These are phyloP conservation scores for Linnemannia elongata DNA, from an alignment of 192 early-diverging fungal genomes.

Conservation along the genomic window DNA sequence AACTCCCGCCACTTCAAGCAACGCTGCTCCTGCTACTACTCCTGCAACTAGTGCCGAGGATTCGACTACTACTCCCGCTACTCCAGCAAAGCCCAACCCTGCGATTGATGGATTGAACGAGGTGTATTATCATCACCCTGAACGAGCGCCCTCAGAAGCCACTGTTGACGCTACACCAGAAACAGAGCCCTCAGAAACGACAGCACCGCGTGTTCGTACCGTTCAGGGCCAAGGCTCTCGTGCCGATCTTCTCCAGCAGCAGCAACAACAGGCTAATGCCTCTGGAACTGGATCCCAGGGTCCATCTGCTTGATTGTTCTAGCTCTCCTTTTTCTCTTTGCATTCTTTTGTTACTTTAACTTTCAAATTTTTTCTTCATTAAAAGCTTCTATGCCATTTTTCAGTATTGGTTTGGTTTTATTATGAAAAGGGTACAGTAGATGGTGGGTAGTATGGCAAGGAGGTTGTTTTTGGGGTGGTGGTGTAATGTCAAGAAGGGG, in stretches of 20 bases:
- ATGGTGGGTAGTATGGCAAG: neutral
- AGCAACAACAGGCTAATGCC: neutral
- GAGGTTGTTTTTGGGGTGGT: neutral
- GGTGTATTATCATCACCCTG: slow-evolving; percentile 65
- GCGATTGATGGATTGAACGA: slow-evolving; percentile 53
- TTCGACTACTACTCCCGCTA: neutral
- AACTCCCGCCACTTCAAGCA: neutral
- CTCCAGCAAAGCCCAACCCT: neutral
- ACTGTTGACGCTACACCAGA: neutral
- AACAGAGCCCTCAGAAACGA: neutral
- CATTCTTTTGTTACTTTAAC: neutral
- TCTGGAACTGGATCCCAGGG: neutral
- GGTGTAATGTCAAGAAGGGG: neutral
- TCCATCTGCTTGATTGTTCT: neutral
- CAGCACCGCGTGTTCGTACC: slow-evolving; percentile 4
- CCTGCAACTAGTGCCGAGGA: neutral
- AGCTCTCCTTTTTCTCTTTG: neutral
- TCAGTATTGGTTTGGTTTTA: neutral
- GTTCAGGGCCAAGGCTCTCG: slow-evolving; percentile 37
- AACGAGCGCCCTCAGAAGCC: slow-evolving; percentile 13
- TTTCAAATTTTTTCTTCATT: neutral
- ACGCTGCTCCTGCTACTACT: neutral
- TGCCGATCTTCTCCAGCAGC: slow-evolving; percentile 4
- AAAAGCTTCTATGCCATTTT: neutral
- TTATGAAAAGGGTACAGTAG: neutral